Percentiles rank a stretch among this genome's conserved stretches.
Conservation (phyloP, 495 filamentous ascomycete genomes). For the Elasticomyces elasticus region DNA sequence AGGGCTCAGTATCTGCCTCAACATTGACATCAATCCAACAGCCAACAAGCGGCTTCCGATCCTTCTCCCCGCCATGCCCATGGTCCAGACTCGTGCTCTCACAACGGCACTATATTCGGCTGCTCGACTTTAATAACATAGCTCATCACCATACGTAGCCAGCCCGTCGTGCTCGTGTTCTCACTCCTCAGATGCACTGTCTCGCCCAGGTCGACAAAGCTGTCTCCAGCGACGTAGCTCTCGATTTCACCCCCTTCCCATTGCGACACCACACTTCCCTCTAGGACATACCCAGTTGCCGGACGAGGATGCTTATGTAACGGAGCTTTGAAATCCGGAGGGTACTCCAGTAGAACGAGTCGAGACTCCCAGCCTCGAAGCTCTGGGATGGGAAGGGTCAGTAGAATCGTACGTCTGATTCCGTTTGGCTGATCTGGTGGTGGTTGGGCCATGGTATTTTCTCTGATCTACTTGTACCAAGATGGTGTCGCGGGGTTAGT, state of each 20-base stretch:
- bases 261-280: conserved; percentile 6
- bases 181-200: conserved; percentile 9
- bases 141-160: conserved; percentile 5
- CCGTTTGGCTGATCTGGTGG: not conserved
- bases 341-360: conserved; percentile 10
- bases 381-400: conserved; percentile 6
- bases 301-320: conserved; percentile 7
- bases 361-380: conserved; percentile 11
- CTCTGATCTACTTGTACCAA: too few species aligned
- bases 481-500: too few species aligned
- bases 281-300: not conserved
- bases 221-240: conserved; percentile 4
- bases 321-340: conserved; percentile 4
- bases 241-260: conserved; percentile 13
- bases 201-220: conserved; percentile 11
- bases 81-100: too few species aligned
- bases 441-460: conserved; percentile 4
- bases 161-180: not conserved
- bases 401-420: conserved; percentile 8
- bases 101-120: not conserved
- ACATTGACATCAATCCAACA: too few species aligned
- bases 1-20: too few species aligned
- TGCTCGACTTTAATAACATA: conserved; percentile 11
- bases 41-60: too few species aligned
- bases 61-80: too few species aligned